Base-by-base conservation (phyloP, 2,329 filamentous ascomycete genomes). In the Rugonectria rugulosa region DNA sequence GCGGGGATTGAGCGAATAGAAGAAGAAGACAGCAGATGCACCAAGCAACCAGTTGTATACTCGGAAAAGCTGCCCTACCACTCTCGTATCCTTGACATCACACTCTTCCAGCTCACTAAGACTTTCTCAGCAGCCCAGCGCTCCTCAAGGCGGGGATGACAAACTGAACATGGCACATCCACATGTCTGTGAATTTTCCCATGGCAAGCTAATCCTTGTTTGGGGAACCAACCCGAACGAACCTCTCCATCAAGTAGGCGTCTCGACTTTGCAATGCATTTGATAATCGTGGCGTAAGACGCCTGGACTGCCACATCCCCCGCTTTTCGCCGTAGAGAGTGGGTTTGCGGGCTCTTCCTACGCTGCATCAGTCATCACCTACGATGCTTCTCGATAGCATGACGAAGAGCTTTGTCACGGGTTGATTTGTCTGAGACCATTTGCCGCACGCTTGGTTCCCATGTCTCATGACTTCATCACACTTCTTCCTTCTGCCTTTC, bases 61-160 rank as follows among this genome's bases (percentile, higher is more conserved):
- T n/a, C n/a, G n/a, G n/a, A n/a, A n/a, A n/a, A n/a, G n/a, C n/a
- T n/a, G n/a, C n/a, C n/a, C n/a, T n/a, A n/a, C n/a, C n/a, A n/a
- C n/a, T n/a, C n/a, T n/a, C n/a, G n/a, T n/a, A n/a, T n/a, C n/a
- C n/a, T n/a, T n/a, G n/a, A n/a, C n/a, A n/a, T n/a, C n/a, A n/a
- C n/a, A n/a, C n/a, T n/a, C n/a, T n/a, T n/a, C n/a, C n/a, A 66
- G 63, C 56, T 66, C 63, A 57, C 63, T 61, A 64, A 57, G 37
- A 53, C 55, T 66, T 64, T 47, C 63, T 66, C 61, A 66, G 61
- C 63, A 65, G 48, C 19, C 24, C 7, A n/a, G 21, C 32, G 32
- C 61, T 56, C 56, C 63, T 64, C 56, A 57, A 5, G n/a, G n/a
- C n/a, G n/a, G n/a, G 5, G 29, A 32, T 48, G 44, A 54, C 51